Percentiles rank a stretch among this genome's conserved stretches.
These are phyloP conservation scores for Globisporangium splendens DNA, from an alignment of 352 stramenopile species.

Conservation along the genomic window DNA sequence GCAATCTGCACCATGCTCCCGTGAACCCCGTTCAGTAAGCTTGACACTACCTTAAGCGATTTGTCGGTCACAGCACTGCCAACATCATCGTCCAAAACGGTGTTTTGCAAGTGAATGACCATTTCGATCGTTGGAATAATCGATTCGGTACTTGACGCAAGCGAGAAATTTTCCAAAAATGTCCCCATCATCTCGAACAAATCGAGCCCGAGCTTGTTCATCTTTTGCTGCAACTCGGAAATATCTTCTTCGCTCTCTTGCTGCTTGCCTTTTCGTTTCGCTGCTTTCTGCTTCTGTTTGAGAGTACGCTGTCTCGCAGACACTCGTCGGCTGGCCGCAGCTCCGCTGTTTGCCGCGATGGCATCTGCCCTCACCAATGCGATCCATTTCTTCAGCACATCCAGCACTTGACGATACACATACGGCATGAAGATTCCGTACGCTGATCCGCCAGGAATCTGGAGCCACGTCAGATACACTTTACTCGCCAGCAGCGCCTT, in stretches of 20 bases:
- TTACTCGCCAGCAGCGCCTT: conserved; percentile 71
- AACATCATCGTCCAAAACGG: conserved; percentile 31
- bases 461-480: conserved; percentile 77
- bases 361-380: conserved; percentile 23
- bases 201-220: conserved; percentile 50
- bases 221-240: conserved; percentile 23
- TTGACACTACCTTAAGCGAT: conserved; percentile 42
- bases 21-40: conserved; percentile 45
- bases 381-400: conserved; percentile 80
- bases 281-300: conserved; percentile 15
- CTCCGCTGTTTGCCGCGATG: conserved; percentile 7
- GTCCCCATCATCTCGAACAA: conserved; percentile 53
- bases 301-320: conserved; percentile 12
- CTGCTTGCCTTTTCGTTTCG: conserved; percentile 15
- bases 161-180: conserved; percentile 58
- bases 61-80: conserved; percentile 31
- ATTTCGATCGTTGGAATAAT: conserved; percentile 74
- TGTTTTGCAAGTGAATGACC: conserved; percentile 58
- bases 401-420: conserved; percentile 78
- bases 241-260: conserved; percentile 18
- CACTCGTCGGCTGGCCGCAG: neutral
- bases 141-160: conserved; percentile 66
- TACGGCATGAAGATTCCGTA: conserved; percentile 86
- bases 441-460: conserved; percentile 72
- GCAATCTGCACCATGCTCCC: conserved; percentile 51